A percentile compares a stretch with the other conserved stretches of the same genome.
phyloP scores from a whole-genome alignment of 768 basidiomycete genomes.

The Rickenella mellea region DNA sequence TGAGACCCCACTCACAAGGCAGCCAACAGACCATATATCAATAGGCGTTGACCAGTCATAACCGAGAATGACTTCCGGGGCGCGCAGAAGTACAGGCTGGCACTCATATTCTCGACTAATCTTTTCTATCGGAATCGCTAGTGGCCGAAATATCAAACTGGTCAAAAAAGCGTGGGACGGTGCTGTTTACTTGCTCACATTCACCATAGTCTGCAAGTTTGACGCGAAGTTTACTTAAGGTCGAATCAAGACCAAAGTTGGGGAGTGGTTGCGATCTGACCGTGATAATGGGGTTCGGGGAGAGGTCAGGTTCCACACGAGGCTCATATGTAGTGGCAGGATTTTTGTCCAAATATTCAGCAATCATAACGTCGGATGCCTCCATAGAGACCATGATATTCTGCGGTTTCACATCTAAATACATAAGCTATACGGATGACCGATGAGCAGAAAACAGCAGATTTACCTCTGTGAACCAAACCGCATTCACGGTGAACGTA shows the following conservation, averaged over 20 bases:
- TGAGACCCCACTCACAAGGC: constrained; percentile 1
- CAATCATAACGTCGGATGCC: too few relatives aligned
- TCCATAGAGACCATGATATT: constrained; percentile 11
- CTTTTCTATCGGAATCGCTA: too few relatives aligned
- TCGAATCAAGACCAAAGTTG: constrained; percentile 7
- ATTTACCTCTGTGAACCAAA: constrained; percentile 14
- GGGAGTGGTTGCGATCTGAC: constrained; percentile 18
- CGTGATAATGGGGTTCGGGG: constrained; percentile 16
- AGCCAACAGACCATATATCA: background rate
- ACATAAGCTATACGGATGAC: too few relatives aligned
- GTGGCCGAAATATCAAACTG: background rate
- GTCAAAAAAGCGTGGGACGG: background rate
- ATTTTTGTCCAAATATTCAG: constrained; percentile 3
- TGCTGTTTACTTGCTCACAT: constrained; percentile 5
- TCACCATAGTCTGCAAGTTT: constrained; percentile 14
- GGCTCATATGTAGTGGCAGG: constrained; percentile 10
- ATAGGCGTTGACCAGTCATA: background rate
- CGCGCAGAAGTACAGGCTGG: background rate
- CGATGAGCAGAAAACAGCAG: background rate
- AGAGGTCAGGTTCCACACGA: constrained; percentile 9
- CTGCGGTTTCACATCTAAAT: constrained; percentile 15
- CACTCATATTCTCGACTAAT: too few relatives aligned
- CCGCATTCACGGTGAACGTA: constrained; percentile 18
- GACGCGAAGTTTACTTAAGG: constrained; percentile 10
- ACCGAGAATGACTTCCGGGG: background rate